Evolutionary conservation across 2,329 filamentous ascomycete genomes (phyloP).

Genomic region (Trichoderma hamatum): DNA sequence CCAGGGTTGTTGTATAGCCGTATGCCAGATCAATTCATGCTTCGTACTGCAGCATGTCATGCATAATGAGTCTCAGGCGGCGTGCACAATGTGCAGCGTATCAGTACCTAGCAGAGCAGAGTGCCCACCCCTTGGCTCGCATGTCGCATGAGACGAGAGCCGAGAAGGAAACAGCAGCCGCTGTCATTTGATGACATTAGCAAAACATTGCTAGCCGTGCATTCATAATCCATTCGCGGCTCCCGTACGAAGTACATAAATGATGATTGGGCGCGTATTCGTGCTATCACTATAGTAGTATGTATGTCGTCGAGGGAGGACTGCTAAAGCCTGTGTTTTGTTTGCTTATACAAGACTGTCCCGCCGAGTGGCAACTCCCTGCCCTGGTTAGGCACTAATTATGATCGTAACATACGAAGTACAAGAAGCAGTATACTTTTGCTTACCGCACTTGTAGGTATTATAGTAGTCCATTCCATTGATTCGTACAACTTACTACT

Average conservation of each 20-base stretch:
- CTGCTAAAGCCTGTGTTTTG: not conserved
- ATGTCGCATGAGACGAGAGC: constrained; percentile 12
- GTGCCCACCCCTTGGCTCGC: not conserved
- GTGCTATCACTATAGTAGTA: not conserved
- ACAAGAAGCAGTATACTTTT: not conserved
- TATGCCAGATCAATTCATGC: constrained; percentile 28
- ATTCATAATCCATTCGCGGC: not conserved
- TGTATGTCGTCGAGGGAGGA: not conserved
- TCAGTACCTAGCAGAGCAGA: constrained; percentile 11
- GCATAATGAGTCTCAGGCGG: constrained; percentile 25
- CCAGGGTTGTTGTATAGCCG: constrained; percentile 4
- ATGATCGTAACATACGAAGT: not conserved
- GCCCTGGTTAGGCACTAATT: constrained; percentile 4
- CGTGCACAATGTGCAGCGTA: constrained; percentile 18
- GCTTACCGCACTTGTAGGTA: not conserved
- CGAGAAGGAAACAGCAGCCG: not conserved
- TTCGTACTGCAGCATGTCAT: constrained; percentile 27
- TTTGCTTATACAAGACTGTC: not conserved
- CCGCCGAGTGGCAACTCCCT: constrained; percentile 5
- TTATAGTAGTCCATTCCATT: not conserved
- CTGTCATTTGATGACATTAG: not conserved
- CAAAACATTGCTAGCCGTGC: not conserved
- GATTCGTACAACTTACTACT: not conserved
- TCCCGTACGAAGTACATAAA: not conserved
- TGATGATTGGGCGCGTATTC: not conserved